Percentiles rank a stretch among this genome's conserved stretches.
phyloP scores from a whole-genome alignment of 129 eudicot species.

The Chrysanthemum seticuspe region DNA sequence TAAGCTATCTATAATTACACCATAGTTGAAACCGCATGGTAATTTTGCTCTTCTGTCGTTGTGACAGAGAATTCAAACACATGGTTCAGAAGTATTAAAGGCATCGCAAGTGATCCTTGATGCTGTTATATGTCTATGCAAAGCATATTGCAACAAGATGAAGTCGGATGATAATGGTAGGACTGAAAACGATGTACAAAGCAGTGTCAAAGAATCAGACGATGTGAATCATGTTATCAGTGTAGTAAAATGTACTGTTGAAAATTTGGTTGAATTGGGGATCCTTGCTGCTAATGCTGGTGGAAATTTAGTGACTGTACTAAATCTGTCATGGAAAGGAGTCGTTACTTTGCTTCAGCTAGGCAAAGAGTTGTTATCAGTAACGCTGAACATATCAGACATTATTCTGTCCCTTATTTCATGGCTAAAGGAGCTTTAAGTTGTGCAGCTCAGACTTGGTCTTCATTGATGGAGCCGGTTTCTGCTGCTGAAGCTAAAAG shows the following conservation, averaged over 20 bases:
- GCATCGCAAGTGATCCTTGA: constrained; percentile 60
- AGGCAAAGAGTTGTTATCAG: constrained; percentile 57
- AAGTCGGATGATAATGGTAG: constrained; percentile 53
- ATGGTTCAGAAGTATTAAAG: constrained; percentile 64
- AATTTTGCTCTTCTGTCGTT: constrained; percentile 14
- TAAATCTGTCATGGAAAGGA: constrained; percentile 97
- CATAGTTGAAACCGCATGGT: constrained; percentile 16
- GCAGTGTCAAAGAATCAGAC: constrained; percentile 30
- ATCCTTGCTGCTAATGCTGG: constrained; percentile 81
- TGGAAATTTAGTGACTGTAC: constrained; percentile 69
- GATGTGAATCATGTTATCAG: constrained; percentile 39
- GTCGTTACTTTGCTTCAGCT: constrained; percentile 90
- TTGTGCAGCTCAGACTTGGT: constrained; percentile 80
- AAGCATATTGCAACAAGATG: constrained; percentile 48
- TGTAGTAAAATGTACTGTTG: constrained; percentile 49
- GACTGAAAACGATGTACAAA: constrained; percentile 30
- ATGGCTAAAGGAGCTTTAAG: constrained; percentile 64
- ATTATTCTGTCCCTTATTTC: constrained; percentile 65
- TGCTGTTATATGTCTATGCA: constrained; percentile 68
- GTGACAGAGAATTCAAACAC: constrained; percentile 51
- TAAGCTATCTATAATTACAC: background rate
- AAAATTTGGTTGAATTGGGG: constrained; percentile 77
- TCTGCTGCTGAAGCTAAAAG: constrained; percentile 71
- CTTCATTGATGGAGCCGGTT: constrained; percentile 41
- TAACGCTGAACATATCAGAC: constrained; percentile 55